These are phyloP conservation scores for Amylostereum areolatum DNA, from an alignment of 1,284 basidiomycete species.

Conservation along the genomic window DNA sequence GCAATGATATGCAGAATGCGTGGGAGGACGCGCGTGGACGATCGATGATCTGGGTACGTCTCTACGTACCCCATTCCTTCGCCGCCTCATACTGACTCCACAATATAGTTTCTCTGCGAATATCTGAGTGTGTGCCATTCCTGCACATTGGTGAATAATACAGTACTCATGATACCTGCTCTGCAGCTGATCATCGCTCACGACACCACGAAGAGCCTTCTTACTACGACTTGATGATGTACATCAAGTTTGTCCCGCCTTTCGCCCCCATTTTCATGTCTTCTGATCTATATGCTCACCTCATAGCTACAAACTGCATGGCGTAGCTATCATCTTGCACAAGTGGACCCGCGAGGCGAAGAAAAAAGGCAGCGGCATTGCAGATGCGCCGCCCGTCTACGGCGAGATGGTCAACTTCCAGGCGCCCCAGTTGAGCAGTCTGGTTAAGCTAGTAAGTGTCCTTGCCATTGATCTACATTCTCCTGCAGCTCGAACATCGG, in stretches of 20 bases:
- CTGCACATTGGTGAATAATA: too few relatives aligned
- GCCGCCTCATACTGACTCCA: neutral
- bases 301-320: constrained; percentile 5
- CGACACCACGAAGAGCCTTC: too few relatives aligned
- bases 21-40: constrained; percentile 7
- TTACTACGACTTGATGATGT: too few relatives aligned
- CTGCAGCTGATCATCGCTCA: neutral
- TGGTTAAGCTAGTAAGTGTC: neutral
- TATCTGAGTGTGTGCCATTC: neutral
- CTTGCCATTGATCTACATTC: too few relatives aligned
- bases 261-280: too few relatives aligned
- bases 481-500: too few relatives aligned
- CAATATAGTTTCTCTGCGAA: neutral
- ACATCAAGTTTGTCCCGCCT: too few relatives aligned
- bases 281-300: neutral
- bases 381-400: neutral
- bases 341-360: constrained; percentile 8
- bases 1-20: constrained; percentile 8
- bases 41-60: constrained; percentile 3
- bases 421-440: constrained; percentile 2
- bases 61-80: constrained; percentile 1
- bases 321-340: constrained; percentile 5
- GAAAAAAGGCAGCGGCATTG: neutral
- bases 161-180: too few relatives aligned
- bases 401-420: constrained; percentile 12